Evolutionary conservation across 1,284 basidiomycete genomes (phyloP).

Genomic region (Apiotrichum domesticum): DNA sequence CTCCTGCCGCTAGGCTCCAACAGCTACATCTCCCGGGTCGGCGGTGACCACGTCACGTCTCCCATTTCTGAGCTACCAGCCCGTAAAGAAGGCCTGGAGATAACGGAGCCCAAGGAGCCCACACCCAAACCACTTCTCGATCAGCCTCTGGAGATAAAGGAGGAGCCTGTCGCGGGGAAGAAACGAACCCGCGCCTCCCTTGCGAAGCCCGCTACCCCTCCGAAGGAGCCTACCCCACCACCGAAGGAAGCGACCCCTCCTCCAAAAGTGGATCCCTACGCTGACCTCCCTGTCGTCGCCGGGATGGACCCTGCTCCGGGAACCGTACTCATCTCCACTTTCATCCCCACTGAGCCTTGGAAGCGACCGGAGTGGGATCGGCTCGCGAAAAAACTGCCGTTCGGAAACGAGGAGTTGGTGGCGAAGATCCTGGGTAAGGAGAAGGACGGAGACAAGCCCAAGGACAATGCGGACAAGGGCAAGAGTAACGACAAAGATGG

Average conservation of each 20-base stretch:
- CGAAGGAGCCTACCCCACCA: slow-evolving; percentile 7
- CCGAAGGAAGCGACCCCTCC: slow-evolving; percentile 6
- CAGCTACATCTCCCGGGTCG: slow-evolving; percentile 36
- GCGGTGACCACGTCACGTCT: slow-evolving; percentile 35
- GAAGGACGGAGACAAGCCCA: not conserved
- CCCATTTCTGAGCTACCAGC: not conserved
- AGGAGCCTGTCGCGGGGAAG: slow-evolving; percentile 1
- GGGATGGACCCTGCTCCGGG: slow-evolving; percentile 26
- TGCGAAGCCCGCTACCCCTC: slow-evolving; percentile 6
- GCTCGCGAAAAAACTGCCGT: slow-evolving; percentile 28
- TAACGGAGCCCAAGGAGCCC: not conserved
- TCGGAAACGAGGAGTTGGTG: slow-evolving; percentile 28
- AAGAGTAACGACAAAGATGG: not conserved
- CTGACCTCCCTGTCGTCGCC: slow-evolving; percentile 22
- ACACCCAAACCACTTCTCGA: not conserved
- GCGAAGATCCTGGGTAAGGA: slow-evolving; percentile 3
- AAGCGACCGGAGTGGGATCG: slow-evolving; percentile 28
- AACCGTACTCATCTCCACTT: slow-evolving; percentile 35
- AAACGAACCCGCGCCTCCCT: slow-evolving; percentile 17
- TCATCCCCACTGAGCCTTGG: slow-evolving; percentile 28
- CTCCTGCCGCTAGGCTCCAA: slow-evolving; percentile 32
- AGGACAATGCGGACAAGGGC: not conserved
- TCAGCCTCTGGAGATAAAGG: not conserved
- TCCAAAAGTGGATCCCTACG: slow-evolving; percentile 7
- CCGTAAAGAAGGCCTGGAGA: not conserved